phyloP scores from a whole-genome alignment of 2,329 filamentous ascomycete species.

The Zasmidium cellare region DNA sequence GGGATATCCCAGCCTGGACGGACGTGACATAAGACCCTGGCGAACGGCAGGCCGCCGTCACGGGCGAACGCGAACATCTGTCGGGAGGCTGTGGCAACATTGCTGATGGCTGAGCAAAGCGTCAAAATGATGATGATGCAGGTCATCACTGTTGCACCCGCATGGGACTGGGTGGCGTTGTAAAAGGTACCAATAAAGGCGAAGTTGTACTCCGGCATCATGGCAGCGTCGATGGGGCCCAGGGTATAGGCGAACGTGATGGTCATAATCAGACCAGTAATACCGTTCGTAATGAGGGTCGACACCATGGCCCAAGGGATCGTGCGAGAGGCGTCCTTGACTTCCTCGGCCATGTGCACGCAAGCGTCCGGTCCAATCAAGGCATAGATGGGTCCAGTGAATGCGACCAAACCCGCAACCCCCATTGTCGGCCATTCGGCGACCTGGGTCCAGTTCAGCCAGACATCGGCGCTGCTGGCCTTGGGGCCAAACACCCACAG shows the following conservation, averaged over 20 bases:
- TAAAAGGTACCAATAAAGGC: slow-evolving; percentile 39
- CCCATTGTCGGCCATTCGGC: slow-evolving; percentile 30
- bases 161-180: slow-evolving; percentile 36
- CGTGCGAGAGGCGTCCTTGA: slow-evolving; percentile 31
- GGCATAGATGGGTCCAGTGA: slow-evolving; percentile 24
- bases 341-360: slow-evolving; percentile 32
- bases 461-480: slow-evolving; percentile 23
- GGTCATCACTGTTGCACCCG: slow-evolving; percentile 34
- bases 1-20: slow-evolving; percentile 28
- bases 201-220: slow-evolving; percentile 23
- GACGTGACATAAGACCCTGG: slow-evolving; percentile 23
- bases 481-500: slow-evolving; percentile 32
- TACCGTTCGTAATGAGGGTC: slow-evolving; percentile 42
- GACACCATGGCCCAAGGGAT: slow-evolving; percentile 43
- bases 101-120: slow-evolving; percentile 40
- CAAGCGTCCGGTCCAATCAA: slow-evolving; percentile 24
- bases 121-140: slow-evolving; percentile 40
- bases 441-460: slow-evolving; percentile 23
- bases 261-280: slow-evolving; percentile 42
- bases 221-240: slow-evolving; percentile 34
- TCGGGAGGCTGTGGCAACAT: slow-evolving; percentile 42
- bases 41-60: slow-evolving; percentile 44
- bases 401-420: slow-evolving; percentile 25
- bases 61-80: slow-evolving; percentile 47
- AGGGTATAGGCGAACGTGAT: slow-evolving; percentile 42